Conservation (phyloP, 202 grass and related monocot genomes). For the Panicum virgatum region DNA sequence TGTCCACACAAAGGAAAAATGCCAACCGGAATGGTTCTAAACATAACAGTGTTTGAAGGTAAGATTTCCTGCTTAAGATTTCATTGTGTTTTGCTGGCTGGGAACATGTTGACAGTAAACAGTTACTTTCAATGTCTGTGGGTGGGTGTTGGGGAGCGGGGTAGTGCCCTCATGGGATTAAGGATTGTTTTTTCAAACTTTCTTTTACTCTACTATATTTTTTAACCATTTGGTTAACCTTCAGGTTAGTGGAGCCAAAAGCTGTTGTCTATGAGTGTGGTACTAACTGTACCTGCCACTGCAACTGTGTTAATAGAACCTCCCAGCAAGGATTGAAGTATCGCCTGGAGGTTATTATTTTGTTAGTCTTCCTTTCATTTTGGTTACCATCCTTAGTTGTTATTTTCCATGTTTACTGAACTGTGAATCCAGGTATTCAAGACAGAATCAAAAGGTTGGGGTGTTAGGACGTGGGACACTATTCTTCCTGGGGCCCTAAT, state of each 20-base stretch:
- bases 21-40: slow-evolving; percentile 41
- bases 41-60: slow-evolving; percentile 49
- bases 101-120: neutral
- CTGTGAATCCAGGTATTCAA: slow-evolving; percentile 56
- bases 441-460: slow-evolving; percentile 65
- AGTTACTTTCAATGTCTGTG: neutral
- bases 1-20: slow-evolving; percentile 40
- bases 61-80: neutral
- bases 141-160: neutral
- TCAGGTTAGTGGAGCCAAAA: slow-evolving; percentile 79
- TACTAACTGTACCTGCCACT: slow-evolving; percentile 53
- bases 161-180: neutral
- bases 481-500: slow-evolving; percentile 75
- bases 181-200: neutral
- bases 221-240: slow-evolving; percentile 28
- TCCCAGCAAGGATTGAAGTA: slow-evolving; percentile 74
- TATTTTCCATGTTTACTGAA: slow-evolving; percentile 13
- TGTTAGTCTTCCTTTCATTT: neutral
- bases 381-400: slow-evolving; percentile 11
- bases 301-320: slow-evolving; percentile 67
- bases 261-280: slow-evolving; percentile 78
- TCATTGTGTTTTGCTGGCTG: neutral
- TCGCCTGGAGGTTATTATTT: slow-evolving; percentile 59
- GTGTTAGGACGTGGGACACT: slow-evolving; percentile 66
- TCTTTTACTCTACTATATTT: neutral